Evolutionary conservation across 805 yeast species (phyloP).

Genomic region (Lachancea cidri): DNA sequence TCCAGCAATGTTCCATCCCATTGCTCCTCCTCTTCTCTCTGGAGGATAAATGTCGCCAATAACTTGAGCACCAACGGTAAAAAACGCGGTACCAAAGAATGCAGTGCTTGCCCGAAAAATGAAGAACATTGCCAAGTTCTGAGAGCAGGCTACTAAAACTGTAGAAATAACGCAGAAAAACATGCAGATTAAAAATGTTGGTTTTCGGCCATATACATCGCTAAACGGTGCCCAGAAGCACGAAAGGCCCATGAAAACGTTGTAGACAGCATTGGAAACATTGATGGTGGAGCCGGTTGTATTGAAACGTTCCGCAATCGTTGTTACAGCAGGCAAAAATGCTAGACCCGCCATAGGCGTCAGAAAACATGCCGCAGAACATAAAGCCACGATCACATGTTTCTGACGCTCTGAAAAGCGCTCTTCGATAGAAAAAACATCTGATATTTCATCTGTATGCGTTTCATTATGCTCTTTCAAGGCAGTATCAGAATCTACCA

Average conservation of each 20-base stretch:
- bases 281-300: slow-evolving; percentile 46
- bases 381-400: slow-evolving; percentile 30
- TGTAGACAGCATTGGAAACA: slow-evolving; percentile 46
- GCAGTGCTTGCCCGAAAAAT: slow-evolving; percentile 48
- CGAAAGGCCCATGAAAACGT: slow-evolving; percentile 47
- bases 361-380: slow-evolving; percentile 38
- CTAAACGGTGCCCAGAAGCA: slow-evolving; percentile 45
- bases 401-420: slow-evolving; percentile 16
- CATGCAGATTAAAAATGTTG: slow-evolving; percentile 40
- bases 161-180: slow-evolving; percentile 28
- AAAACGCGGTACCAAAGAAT: slow-evolving; percentile 50
- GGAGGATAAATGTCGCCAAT: slow-evolving; percentile 49
- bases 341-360: slow-evolving; percentile 43
- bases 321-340: slow-evolving; percentile 48
- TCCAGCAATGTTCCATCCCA: slow-evolving; percentile 46
- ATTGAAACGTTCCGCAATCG: slow-evolving; percentile 41
- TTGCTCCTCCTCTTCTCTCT: slow-evolving; percentile 45
- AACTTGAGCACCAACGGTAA: slow-evolving; percentile 48
- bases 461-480: neutral
- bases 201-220: slow-evolving; percentile 48
- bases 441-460: neutral
- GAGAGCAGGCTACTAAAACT: slow-evolving; percentile 42
- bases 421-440: neutral
- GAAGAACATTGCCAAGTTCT: slow-evolving; percentile 49
- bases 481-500: neutral